These are phyloP conservation scores for Cladorrhinum sp. DNA, from an alignment of 2,329 filamentous ascomycete genomes.

Conservation along the genomic window DNA sequence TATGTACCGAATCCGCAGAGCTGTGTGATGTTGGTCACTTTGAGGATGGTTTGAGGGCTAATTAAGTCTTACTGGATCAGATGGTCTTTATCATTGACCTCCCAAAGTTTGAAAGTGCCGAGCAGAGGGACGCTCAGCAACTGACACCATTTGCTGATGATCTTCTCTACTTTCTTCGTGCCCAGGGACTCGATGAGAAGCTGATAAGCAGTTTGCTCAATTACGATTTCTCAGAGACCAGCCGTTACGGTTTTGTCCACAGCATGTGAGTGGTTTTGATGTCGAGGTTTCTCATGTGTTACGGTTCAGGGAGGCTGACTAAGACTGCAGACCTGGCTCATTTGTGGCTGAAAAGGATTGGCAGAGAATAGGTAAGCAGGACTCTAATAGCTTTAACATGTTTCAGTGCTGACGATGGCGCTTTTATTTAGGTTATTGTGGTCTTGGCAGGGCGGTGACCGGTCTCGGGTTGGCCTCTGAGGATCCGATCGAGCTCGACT, in stretches of 20 bases:
- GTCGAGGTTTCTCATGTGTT: not conserved
- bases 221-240: constrained; percentile 79
- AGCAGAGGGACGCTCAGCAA: constrained; percentile 32
- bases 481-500: constrained; percentile 64
- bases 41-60: constrained; percentile 14
- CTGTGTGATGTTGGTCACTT: not conserved
- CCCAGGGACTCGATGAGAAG: constrained; percentile 60
- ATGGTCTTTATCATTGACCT: constrained; percentile 91
- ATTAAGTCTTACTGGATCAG: constrained; percentile 35
- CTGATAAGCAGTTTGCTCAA: constrained; percentile 66
- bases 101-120: constrained; percentile 53
- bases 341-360: constrained; percentile 46
- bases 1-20: constrained; percentile 37
- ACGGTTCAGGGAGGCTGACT: constrained; percentile 4
- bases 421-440: constrained; percentile 60
- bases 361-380: constrained; percentile 39
- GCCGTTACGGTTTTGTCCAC: constrained; percentile 75
- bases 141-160: constrained; percentile 63
- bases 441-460: constrained; percentile 65
- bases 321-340: constrained; percentile 50
- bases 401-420: constrained; percentile 10
- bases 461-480: constrained; percentile 58
- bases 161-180: constrained; percentile 66
- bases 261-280: constrained; percentile 60
- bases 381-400: not conserved